Conservation (phyloP, 1,139 yeast genomes). For the Protomyces arabidopsidicola region DNA sequence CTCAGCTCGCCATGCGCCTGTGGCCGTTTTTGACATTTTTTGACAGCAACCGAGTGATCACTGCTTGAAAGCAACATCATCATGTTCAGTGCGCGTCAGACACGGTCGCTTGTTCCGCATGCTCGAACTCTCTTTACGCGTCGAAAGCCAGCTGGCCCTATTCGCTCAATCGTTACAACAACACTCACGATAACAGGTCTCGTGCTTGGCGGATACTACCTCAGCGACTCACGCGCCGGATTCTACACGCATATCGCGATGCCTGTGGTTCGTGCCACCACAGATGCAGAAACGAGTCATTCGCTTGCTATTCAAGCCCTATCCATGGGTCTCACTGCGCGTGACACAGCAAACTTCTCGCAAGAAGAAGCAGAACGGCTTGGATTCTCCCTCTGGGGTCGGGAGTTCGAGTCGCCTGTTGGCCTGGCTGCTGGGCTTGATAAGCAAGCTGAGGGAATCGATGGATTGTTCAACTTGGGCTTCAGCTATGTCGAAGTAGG, state of each 20-base stretch:
- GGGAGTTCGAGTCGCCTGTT: conserved; percentile 62
- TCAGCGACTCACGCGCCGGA: conserved; percentile 73
- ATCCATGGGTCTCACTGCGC: conserved; percentile 65
- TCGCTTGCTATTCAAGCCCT: conserved; percentile 63
- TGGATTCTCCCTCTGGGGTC: conserved; percentile 60
- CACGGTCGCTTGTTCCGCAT: background rate
- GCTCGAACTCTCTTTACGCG: conserved; percentile 17
- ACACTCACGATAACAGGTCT: conserved; percentile 38
- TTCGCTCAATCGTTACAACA: conserved; percentile 31
- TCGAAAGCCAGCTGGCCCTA: conserved; percentile 5
- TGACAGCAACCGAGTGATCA: too few relatives aligned
- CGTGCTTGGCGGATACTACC: conserved; percentile 47
- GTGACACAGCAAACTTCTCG: conserved; percentile 43
- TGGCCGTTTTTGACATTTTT: too few relatives aligned
- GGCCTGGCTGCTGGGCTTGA: conserved; percentile 97
- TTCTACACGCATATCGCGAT: conserved; percentile 73
- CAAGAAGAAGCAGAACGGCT: conserved; percentile 52
- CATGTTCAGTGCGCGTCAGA: background rate
- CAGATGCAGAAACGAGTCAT: conserved; percentile 85
- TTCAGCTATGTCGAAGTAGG: conserved; percentile 91
- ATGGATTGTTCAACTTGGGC: conserved; percentile 69
- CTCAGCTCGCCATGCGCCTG: too few relatives aligned
- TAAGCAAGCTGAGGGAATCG: conserved; percentile 92
- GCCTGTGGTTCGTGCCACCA: conserved; percentile 65
- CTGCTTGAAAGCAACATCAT: background rate